Conservation (phyloP, 345 rosid genomes). For the Corchorus olitorius region DNA sequence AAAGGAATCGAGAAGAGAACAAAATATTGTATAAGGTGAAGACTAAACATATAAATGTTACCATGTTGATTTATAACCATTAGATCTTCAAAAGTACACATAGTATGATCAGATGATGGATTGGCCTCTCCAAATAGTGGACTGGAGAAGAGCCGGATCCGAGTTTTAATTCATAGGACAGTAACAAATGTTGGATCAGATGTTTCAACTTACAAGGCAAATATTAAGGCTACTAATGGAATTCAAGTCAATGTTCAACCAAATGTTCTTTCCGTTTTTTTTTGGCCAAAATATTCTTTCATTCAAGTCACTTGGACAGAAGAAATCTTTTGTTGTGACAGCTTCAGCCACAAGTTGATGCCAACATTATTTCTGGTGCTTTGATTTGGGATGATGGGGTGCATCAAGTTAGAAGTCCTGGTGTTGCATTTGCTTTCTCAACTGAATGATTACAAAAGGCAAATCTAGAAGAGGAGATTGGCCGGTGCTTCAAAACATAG, state of each 20-base stretch:
- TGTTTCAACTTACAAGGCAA: constrained; percentile 28
- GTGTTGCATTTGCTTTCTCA: constrained; percentile 25
- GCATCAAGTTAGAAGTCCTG: constrained; percentile 43
- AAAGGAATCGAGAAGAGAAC: too few relatives aligned
- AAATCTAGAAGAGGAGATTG: background rate
- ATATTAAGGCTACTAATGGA: constrained; percentile 18
- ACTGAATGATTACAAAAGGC: background rate
- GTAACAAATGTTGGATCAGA: constrained; percentile 45
- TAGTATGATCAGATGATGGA: too few relatives aligned
- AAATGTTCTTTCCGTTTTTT: too few relatives aligned
- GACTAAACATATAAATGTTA: too few relatives aligned
- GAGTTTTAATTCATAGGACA: constrained; percentile 34
- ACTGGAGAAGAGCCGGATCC: too few relatives aligned
- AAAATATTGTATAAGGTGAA: too few relatives aligned
- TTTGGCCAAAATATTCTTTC: too few relatives aligned
- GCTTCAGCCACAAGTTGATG: background rate
- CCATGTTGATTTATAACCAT: too few relatives aligned
- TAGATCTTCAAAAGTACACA: too few relatives aligned
- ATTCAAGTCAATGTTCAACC: constrained; percentile 35
- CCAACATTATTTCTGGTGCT: constrained; percentile 35
- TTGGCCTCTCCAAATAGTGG: too few relatives aligned
- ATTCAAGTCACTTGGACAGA: background rate
- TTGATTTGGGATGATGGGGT: constrained; percentile 40
- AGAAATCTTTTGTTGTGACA: background rate
- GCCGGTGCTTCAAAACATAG: background rate